Evolutionary conservation across 257 asterid species (phyloP).

Genomic region (Salvia splendens): DNA sequence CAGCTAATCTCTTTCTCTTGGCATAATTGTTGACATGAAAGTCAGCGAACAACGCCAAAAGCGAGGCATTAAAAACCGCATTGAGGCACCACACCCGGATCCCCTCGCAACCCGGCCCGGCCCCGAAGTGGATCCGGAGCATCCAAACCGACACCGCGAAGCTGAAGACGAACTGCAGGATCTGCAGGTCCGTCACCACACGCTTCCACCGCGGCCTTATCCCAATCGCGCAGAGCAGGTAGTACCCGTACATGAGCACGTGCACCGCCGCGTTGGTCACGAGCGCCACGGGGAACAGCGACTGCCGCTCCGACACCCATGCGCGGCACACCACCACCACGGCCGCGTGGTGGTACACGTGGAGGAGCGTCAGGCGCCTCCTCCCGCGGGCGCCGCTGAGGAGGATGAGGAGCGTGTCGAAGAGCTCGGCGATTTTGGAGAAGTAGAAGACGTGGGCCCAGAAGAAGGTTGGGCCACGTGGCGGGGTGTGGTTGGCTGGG

Average conservation of each 20-base stretch:
- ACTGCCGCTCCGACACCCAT: conserved; percentile 72
- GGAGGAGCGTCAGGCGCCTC: conserved; percentile 82
- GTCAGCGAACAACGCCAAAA: conserved; percentile 64
- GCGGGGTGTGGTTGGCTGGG: conserved; percentile 57
- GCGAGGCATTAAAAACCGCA: conserved; percentile 81
- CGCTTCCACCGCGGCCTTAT: conserved; percentile 86
- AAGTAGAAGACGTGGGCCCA: conserved; percentile 90
- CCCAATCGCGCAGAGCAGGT: conserved; percentile 67
- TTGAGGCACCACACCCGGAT: conserved; percentile 83
- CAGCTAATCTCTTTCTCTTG: conserved; percentile 31
- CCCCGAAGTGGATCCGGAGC: conserved; percentile 58
- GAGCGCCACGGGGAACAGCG: conserved; percentile 85
- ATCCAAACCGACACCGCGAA: conserved; percentile 71
- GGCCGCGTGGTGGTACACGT: conserved; percentile 88
- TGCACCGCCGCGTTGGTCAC: conserved; percentile 87
- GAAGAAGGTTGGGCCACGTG: conserved; percentile 76
- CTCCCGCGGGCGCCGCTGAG: conserved; percentile 46
- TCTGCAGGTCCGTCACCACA: conserved; percentile 76
- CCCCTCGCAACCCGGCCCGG: conserved; percentile 82
- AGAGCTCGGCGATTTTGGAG: conserved; percentile 79
- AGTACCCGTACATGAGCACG: conserved; percentile 89
- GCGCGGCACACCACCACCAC: conserved; percentile 81
- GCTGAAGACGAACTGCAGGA: conserved; percentile 77
- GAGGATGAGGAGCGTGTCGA: conserved; percentile 81
- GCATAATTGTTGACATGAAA: conserved; percentile 76